phyloP scores from a whole-genome alignment of 345 rosid species.

The Eucalyptus paniculata region DNA sequence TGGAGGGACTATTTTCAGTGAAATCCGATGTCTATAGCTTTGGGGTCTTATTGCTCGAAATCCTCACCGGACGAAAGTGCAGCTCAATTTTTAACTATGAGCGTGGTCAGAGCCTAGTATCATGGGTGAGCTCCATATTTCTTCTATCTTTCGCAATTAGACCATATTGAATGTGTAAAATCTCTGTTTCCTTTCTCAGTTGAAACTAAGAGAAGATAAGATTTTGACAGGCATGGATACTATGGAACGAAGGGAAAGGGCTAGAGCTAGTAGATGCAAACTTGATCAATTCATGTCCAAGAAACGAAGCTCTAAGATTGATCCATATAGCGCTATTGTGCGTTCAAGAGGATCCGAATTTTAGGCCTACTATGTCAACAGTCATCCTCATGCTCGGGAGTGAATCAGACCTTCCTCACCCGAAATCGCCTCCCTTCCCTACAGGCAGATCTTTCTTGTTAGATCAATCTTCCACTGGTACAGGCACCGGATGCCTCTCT shows the following conservation, averaged over 20 bases:
- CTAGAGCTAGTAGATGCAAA: constrained; percentile 16
- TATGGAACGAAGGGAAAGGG: constrained; percentile 22
- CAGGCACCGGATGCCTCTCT: background rate
- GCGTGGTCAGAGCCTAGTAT: background rate
- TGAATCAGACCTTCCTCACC: constrained; percentile 19
- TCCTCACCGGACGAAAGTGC: constrained; percentile 28
- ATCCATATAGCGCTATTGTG: constrained; percentile 33
- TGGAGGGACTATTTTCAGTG: constrained; percentile 24
- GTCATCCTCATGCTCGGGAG: constrained; percentile 39
- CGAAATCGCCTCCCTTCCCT: constrained; percentile 4
- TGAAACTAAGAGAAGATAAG: background rate
- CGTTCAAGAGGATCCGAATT: constrained; percentile 24
- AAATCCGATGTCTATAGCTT: constrained; percentile 44
- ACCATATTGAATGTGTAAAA: background rate
- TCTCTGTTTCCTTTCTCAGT: background rate
- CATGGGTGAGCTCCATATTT: background rate
- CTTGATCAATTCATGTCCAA: background rate
- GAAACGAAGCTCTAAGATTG: constrained; percentile 19
- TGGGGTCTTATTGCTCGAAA: constrained; percentile 26
- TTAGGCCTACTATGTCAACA: constrained; percentile 31
- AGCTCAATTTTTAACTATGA: background rate
- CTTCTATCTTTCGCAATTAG: background rate
- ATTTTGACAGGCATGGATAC: constrained; percentile 28
- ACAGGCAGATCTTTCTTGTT: background rate
- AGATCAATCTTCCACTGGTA: background rate